A percentile compares a stretch with the other conserved stretches of the same genome.
phyloP scores from a whole-genome alignment of 2,329 filamentous ascomycete genomes.

The Aurifilum marmelostoma region DNA sequence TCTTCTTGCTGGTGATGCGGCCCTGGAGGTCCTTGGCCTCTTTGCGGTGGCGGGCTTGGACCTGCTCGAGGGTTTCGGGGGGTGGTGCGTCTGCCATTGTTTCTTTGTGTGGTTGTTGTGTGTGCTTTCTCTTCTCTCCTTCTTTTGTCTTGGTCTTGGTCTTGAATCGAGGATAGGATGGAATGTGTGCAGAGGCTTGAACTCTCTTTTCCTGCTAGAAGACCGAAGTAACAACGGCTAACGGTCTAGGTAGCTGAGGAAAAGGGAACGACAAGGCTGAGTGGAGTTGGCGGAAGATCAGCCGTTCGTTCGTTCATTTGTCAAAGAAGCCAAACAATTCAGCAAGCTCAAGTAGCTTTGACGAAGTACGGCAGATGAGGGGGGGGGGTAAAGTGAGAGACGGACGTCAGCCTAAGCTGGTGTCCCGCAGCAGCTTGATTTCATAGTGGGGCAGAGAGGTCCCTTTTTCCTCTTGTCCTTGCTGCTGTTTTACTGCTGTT shows the following conservation, averaged over 20 bases:
- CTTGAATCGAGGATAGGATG: too few relatives aligned
- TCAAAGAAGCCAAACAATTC: too few relatives aligned
- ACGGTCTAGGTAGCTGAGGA: neutral
- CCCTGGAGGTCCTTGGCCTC: conserved; percentile 86
- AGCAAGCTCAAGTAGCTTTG: too few relatives aligned
- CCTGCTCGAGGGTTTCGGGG: conserved; percentile 68
- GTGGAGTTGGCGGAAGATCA: neutral
- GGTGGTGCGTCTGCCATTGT: conserved; percentile 15
- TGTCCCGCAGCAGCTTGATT: too few relatives aligned
- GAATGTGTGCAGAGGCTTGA: too few relatives aligned
- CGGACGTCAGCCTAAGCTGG: neutral
- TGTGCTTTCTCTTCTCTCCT: neutral
- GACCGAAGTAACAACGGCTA: too few relatives aligned
- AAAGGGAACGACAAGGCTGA: neutral
- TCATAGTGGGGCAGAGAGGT: neutral
- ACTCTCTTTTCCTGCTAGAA: too few relatives aligned
- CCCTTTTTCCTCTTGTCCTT: neutral
- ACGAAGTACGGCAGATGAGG: neutral
- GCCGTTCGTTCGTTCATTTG: too few relatives aligned
- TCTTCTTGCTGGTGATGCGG: conserved; percentile 92
- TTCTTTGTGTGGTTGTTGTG: neutral
- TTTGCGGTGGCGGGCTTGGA: conserved; percentile 80
- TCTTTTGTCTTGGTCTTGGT: neutral
- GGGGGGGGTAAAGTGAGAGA: neutral
- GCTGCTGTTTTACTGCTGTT: neutral